phyloP scores from a whole-genome alignment of 148 eudicot genomes.

The Gaultheria prostrata region DNA sequence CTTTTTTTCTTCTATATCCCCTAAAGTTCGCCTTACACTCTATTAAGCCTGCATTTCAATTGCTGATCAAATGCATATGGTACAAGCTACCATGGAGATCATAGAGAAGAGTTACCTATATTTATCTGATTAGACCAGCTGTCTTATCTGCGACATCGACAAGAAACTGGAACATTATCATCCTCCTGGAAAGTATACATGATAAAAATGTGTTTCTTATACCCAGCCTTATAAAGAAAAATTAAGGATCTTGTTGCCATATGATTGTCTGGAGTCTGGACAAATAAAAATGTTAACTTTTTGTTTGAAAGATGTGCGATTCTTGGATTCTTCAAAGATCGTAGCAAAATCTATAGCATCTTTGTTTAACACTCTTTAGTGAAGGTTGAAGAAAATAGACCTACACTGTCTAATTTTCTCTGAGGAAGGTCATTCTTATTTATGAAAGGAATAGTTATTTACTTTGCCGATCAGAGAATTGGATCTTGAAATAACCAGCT shows the following conservation, averaged over 20 bases:
- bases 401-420: neutral
- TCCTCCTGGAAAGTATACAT: neutral
- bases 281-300: neutral
- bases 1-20: neutral
- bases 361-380: neutral
- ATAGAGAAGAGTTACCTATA: neutral
- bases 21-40: neutral
- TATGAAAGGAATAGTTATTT: neutral
- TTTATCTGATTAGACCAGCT: slow-evolving; percentile 1
- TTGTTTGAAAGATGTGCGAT: neutral
- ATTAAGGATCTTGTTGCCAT: neutral
- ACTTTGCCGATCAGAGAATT: no score
- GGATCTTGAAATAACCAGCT: no score
- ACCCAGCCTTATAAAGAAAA: neutral
- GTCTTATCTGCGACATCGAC: neutral
- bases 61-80: neutral
- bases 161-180: neutral
- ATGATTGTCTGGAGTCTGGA: neutral
- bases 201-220: neutral
- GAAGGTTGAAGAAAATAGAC: neutral
- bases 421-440: neutral
- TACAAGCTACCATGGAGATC: slow-evolving; percentile 8
- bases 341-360: neutral
- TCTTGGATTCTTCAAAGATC: neutral
- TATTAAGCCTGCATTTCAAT: neutral